Conservation (phyloP, 2,329 filamentous ascomycete species). For the Ophiobolus disseminans region DNA sequence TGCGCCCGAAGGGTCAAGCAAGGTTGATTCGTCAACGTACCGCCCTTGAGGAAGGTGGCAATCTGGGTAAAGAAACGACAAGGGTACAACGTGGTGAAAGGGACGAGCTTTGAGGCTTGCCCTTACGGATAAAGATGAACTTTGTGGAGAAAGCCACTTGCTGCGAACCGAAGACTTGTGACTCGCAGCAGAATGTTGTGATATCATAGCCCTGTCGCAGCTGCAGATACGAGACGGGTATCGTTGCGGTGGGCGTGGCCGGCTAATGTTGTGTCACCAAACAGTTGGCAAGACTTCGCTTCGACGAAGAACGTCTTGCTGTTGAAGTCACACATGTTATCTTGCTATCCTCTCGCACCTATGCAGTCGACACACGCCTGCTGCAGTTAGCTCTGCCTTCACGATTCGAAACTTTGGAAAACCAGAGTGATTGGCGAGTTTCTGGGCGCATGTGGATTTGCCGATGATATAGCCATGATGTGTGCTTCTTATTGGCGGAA, state of each 20-base stretch:
- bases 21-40: not conserved
- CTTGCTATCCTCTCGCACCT: not conserved
- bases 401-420: conserved; percentile 4
- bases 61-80: not conserved
- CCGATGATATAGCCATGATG: conserved; percentile 1
- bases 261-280: conserved; percentile 19
- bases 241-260: conserved; percentile 8
- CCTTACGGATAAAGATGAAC: not conserved
- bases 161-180: no score
- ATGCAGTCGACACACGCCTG: not conserved
- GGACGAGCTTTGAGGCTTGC: not conserved
- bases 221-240: conserved; percentile 12
- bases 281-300: conserved; percentile 1
- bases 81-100: not conserved
- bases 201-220: not conserved
- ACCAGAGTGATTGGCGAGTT: not conserved
- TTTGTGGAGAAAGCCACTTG: no score
- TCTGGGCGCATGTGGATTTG: not conserved
- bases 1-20: not conserved
- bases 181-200: not conserved
- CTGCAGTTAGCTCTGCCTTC: conserved; percentile 8
- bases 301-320: not conserved
- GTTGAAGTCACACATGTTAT: not conserved
- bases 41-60: not conserved
- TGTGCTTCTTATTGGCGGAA: conserved; percentile 1